Evolutionary conservation across 1,284 basidiomycete genomes (phyloP).

Genomic region (Sanghuangporus sanghuang): DNA sequence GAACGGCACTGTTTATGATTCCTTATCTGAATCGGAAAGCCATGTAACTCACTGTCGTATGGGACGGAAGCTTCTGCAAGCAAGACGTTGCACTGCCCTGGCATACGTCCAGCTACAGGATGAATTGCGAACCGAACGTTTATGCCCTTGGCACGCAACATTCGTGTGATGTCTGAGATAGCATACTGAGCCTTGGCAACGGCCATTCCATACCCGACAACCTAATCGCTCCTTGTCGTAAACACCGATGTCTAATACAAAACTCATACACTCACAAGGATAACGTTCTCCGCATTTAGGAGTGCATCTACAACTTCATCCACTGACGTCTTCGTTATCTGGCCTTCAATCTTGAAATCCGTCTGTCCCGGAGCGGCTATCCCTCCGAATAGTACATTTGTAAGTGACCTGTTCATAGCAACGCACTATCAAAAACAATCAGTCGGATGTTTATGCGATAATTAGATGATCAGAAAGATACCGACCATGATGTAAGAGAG

Average conservation of each 20-base stretch:
- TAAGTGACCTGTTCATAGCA: constrained; percentile 80
- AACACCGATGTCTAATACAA: not conserved
- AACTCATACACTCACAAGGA: constrained; percentile 45
- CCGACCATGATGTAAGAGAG: constrained; percentile 85
- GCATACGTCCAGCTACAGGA: constrained; percentile 60
- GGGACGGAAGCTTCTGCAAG: constrained; percentile 84
- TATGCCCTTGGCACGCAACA: constrained; percentile 66
- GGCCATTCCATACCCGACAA: constrained; percentile 88
- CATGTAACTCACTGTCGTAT: constrained; percentile 62
- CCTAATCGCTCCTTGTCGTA: constrained; percentile 33
- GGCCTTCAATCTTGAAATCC: constrained; percentile 74
- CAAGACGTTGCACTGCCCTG: constrained; percentile 82
- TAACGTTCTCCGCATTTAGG: constrained; percentile 76
- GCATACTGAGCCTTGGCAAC: constrained; percentile 86
- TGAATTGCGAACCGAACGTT: constrained; percentile 55
- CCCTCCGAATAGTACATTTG: constrained; percentile 78
- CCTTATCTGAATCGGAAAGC: not conserved
- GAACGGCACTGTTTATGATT: not conserved
- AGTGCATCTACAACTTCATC: constrained; percentile 78
- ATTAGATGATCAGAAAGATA: constrained; percentile 17
- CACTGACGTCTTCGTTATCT: constrained; percentile 67
- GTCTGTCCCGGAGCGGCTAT: constrained; percentile 52
- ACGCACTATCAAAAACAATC: constrained; percentile 52
- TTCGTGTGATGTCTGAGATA: constrained; percentile 73
- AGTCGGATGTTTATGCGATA: constrained; percentile 7